Evolutionary conservation across 208 protist species (phyloP), one percentile per base, ranked within the genome.

Genomic region (Leishmania gerbilli): DNA sequence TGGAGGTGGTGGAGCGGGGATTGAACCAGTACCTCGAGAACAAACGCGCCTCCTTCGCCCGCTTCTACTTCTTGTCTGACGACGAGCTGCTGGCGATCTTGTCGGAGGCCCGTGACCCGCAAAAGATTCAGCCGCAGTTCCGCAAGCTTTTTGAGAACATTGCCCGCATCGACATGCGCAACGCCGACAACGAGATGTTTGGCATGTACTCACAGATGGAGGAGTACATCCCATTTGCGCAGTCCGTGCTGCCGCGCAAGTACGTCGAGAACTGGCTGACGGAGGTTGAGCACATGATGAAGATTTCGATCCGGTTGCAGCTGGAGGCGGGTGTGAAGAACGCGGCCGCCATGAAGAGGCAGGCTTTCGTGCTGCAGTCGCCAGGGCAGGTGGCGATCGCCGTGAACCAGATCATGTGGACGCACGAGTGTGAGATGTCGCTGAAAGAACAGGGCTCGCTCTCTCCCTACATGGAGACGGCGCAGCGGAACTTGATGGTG

Each of bases 251-350:
- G 78, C 98, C 98, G 47, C 97, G 97, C 65, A 98, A 98, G 84
- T 97, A 98, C 81, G 98, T 99, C 53, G 98, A 99, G 87, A 96
- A 98, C 80, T 99, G 99, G 99, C 92, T 99, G 81, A 97, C 95
- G 34, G 94, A 99, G 76, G 96, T 99, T 77, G 98, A 99, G 88
- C 79, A 81, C 56, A 97, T 98, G 90, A 99, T 99, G 97, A 96
- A 96, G 83, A 76, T 91, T 45, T 98, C 96, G 1, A 97, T 99
- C 68, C 94, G 97, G 47, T 81, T 90, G 37, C 89, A 97, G 80
- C 82, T 99, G 24, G 90, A 98, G 65, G 86, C 95, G 62, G 94
- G 95, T 17, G 74, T 99, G 65, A 93, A 92, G 79, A 87, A 91
- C 60, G 95, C 93, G 77, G 87, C 80, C 19, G 84, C 82, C 58